Conservation (phyloP, 2,329 filamentous ascomycete species). For the Moelleriella libera region DNA sequence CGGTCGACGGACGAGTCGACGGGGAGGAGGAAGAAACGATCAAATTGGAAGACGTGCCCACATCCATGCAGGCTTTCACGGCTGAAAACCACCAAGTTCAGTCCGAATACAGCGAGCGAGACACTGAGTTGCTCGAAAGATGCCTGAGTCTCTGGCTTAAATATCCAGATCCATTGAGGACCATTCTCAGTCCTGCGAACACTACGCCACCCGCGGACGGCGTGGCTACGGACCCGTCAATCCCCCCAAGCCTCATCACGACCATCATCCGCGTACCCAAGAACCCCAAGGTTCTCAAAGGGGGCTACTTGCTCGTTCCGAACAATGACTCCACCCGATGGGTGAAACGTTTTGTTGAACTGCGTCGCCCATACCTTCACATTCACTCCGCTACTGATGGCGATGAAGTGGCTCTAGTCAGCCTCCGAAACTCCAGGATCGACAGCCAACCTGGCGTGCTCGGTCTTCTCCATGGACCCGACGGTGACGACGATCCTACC, state of each 20-base stretch:
- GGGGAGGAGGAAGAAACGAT: conserved; percentile 9
- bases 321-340: conserved; percentile 71
- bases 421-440: conserved; percentile 76
- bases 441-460: conserved; percentile 85
- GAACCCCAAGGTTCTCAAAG: conserved; percentile 68
- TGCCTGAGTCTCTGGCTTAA: conserved; percentile 52
- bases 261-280: conserved; percentile 68
- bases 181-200: conserved; percentile 44
- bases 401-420: conserved; percentile 82
- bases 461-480: conserved; percentile 49
- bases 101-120: conserved; percentile 28
- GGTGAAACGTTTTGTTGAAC: conserved; percentile 86
- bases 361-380: conserved; percentile 82
- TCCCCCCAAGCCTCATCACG: conserved; percentile 53
- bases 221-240: conserved; percentile 28
- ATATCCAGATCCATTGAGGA: conserved; percentile 40
- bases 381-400: conserved; percentile 75
- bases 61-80: not conserved
- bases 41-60: conserved; percentile 6
- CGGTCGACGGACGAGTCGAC: conserved; percentile 15
- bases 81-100: not conserved
- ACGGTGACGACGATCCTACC: conserved; percentile 19
- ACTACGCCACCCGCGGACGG: conserved; percentile 58
- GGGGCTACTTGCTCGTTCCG: conserved; percentile 75
- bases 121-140: conserved; percentile 34